Conservation (phyloP, 768 basidiomycete genomes). For the Leccinum subtestaceum region DNA sequence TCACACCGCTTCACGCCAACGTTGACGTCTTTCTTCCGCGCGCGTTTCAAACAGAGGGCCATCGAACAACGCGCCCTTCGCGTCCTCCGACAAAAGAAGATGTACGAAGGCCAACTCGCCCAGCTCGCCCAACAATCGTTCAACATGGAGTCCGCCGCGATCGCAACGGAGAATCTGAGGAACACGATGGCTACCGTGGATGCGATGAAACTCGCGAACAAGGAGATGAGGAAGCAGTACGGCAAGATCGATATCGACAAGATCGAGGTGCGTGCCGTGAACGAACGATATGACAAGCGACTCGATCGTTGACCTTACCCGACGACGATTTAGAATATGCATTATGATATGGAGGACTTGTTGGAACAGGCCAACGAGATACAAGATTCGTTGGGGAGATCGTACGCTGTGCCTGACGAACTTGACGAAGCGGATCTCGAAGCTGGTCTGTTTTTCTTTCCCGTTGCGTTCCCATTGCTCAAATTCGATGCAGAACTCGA, state of each 20-base stretch:
- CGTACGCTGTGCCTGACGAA: constrained; percentile 96
- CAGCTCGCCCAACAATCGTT: constrained; percentile 94
- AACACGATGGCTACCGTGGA: constrained; percentile 99
- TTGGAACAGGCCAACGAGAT: constrained; percentile 98
- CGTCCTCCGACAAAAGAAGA: constrained; percentile 90
- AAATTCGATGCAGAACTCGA: constrained; percentile 72
- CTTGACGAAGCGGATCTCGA: constrained; percentile 96
- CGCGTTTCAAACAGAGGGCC: constrained; percentile 55
- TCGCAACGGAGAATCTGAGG: constrained; percentile 95
- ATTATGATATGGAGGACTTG: constrained; percentile 97
- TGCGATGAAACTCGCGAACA: constrained; percentile 94
- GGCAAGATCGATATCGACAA: constrained; percentile 97
- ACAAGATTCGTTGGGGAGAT: constrained; percentile 88
- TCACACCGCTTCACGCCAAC: background rate
- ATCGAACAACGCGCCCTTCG: constrained; percentile 93
- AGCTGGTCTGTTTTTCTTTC: constrained; percentile 60
- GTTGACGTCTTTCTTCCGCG: background rate
- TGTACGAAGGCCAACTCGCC: constrained; percentile 91
- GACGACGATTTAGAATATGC: constrained; percentile 65
- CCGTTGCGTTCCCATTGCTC: background rate
- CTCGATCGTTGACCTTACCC: background rate
- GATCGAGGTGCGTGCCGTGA: constrained; percentile 72
- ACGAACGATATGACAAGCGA: background rate
- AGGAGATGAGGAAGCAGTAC: constrained; percentile 95
- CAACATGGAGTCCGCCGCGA: constrained; percentile 96